A percentile compares a stretch with the other conserved stretches of the same genome.
phyloP scores from a whole-genome alignment of 2,329 filamentous ascomycete genomes.

The Zymoseptoria crescenta region DNA sequence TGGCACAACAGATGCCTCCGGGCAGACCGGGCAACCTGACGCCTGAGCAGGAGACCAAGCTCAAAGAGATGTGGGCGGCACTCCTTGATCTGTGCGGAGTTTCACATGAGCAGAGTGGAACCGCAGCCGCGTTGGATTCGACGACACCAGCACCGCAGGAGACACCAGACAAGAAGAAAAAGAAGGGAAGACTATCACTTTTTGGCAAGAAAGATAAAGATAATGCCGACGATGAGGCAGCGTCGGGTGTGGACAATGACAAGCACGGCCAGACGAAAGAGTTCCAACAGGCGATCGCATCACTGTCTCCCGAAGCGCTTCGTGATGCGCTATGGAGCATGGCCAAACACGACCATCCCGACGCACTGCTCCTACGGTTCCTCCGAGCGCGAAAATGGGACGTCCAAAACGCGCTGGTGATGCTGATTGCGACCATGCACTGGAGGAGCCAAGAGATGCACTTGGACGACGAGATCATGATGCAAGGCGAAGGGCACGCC shows the following conservation, averaged over 20 bases:
- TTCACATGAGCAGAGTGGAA: constrained; percentile 14
- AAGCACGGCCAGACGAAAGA: constrained; percentile 88
- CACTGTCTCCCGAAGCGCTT: constrained; percentile 68
- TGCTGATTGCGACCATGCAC: constrained; percentile 89
- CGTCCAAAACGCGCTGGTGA: constrained; percentile 81
- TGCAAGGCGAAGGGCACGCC: constrained; percentile 62
- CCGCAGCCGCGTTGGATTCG: constrained; percentile 21
- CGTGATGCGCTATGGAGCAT: constrained; percentile 81
- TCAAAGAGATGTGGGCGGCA: constrained; percentile 77
- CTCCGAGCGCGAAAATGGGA: constrained; percentile 93
- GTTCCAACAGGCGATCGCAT: constrained; percentile 73
- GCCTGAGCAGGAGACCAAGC: constrained; percentile 77
- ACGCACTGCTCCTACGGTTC: constrained; percentile 74
- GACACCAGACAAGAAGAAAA: constrained; percentile 50
- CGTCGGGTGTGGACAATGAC: constrained; percentile 57
- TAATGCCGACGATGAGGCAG: constrained; percentile 25
- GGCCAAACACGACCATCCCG: constrained; percentile 92
- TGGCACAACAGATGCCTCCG: constrained; percentile 33
- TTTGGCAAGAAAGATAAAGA: constrained; percentile 57
- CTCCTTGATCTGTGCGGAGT: constrained; percentile 71
- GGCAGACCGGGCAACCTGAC: constrained; percentile 83
- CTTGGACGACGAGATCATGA: constrained; percentile 83
- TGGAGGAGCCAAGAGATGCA: constrained; percentile 80
- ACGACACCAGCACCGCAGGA: constrained; percentile 9
- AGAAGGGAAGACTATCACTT: constrained; percentile 65